Percentiles rank a stretch among this genome's conserved stretches.
Evolutionary conservation across 768 basidiomycete genomes (phyloP).

Genomic region (Amanita pallidorosea): DNA sequence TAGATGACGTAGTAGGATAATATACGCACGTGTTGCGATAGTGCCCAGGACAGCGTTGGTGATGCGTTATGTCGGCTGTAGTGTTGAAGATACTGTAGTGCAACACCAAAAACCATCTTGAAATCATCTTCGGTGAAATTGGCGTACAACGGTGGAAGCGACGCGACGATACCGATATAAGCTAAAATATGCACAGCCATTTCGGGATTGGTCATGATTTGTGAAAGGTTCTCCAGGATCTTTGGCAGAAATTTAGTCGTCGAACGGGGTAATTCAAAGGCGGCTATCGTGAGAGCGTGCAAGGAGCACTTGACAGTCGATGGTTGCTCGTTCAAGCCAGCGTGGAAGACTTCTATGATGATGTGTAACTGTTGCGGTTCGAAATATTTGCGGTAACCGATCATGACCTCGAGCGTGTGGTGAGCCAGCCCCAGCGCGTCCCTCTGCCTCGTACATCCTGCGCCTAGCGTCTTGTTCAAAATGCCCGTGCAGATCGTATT

Average conservation of each 20-base stretch:
- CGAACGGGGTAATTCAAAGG: constrained; percentile 78
- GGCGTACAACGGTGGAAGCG: constrained; percentile 65
- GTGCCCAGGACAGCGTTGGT: constrained; percentile 65
- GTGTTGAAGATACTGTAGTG: constrained; percentile 85
- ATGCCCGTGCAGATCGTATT: constrained; percentile 60
- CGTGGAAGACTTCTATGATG: constrained; percentile 64
- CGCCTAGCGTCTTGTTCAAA: constrained; percentile 43
- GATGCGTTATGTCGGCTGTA: constrained; percentile 60
- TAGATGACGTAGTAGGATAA: constrained; percentile 89
- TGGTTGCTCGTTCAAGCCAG: constrained; percentile 58
- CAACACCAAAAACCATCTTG: constrained; percentile 90
- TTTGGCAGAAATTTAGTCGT: constrained; percentile 70
- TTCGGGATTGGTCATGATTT: constrained; percentile 89
- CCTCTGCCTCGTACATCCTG: constrained; percentile 42
- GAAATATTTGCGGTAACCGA: constrained; percentile 79
- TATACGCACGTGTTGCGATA: constrained; percentile 85
- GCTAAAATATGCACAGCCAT: constrained; percentile 96
- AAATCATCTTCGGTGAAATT: constrained; percentile 90
- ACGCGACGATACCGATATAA: constrained; percentile 80
- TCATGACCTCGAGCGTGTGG: constrained; percentile 76
- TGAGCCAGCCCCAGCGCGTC: constrained; percentile 87
- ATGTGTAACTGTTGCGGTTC: constrained; percentile 53
- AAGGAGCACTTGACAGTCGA: constrained; percentile 82
- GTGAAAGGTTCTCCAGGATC: constrained; percentile 79
- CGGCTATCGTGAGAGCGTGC: constrained; percentile 78